phyloP scores from a whole-genome alignment of 176 grass and related monocot species.

The maize (Zea mays) region DNA sequence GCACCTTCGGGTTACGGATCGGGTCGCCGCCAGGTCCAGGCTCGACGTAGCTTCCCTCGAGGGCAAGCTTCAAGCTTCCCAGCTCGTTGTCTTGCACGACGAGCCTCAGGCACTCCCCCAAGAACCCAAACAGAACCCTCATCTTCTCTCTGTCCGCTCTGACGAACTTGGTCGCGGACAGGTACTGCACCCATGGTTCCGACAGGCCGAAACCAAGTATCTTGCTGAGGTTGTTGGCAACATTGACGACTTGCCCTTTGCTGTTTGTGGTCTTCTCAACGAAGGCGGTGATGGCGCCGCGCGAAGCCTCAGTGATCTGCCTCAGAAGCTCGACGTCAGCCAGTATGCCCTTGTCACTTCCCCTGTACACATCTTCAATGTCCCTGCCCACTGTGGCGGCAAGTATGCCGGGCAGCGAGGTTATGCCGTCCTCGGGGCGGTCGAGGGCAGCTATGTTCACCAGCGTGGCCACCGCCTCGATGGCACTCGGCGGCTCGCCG shows the following conservation, averaged over 20 bases:
- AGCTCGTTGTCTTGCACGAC: no score
- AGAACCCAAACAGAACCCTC: no score
- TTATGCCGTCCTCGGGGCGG: constrained; percentile 77
- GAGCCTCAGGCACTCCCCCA: no score
- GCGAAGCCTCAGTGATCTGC: constrained; percentile 85
- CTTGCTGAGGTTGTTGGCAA: constrained; percentile 62
- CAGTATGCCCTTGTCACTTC: constrained; percentile 85
- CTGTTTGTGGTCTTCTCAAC: constrained; percentile 83
- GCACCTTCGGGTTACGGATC: no score
- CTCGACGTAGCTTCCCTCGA: no score
- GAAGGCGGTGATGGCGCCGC: constrained; percentile 71
- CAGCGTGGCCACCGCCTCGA: constrained; percentile 90
- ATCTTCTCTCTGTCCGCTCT: no score
- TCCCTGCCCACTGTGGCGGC: constrained; percentile 73
- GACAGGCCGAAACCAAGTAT: constrained; percentile 75
- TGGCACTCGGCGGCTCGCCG: constrained; percentile 84
- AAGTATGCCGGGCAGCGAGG: constrained; percentile 74
- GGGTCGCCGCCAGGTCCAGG: no score
- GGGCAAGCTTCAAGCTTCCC: no score
- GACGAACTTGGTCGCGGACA: no score
- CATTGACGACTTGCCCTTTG: constrained; percentile 87
- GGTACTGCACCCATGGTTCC: no score
- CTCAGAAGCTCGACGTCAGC: constrained; percentile 90
- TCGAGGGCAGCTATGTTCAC: constrained; percentile 96
- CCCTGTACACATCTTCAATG: constrained; percentile 94